A percentile compares a stretch with the other conserved stretches of the same genome.
These are phyloP conservation scores for Dalbergia cultrata DNA, from an alignment of 306 rosid species.

Conservation along the genomic window DNA sequence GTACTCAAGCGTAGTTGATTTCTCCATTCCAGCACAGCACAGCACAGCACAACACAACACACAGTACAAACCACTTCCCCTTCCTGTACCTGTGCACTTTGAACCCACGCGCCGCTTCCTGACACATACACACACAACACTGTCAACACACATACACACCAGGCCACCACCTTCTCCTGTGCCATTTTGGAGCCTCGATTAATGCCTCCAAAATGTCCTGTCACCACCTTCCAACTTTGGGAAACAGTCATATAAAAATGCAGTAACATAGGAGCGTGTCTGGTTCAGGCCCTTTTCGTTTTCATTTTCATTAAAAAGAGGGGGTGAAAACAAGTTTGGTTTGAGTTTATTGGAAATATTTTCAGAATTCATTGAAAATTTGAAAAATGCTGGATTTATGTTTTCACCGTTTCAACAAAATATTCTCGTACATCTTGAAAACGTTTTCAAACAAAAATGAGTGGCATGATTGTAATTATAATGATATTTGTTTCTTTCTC, in stretches of 20 bases:
- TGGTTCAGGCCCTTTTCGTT: no score
- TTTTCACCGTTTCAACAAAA: no score
- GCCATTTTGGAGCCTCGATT: conserved; percentile 41
- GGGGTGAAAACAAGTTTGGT: no score
- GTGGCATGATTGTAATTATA: no score
- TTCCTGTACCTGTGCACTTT: not conserved
- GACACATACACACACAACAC: not conserved
- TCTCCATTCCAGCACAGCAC: not conserved
- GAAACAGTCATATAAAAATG: conserved; percentile 27
- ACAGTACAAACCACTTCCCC: not conserved
- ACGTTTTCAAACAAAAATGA: no score
- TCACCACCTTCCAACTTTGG: conserved; percentile 34
- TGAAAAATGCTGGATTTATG: no score
- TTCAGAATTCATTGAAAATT: no score
- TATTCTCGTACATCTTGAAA: no score
- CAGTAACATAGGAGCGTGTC: no score
- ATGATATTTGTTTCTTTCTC: no score
- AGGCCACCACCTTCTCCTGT: not conserved
- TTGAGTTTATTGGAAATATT: no score
- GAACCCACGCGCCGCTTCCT: conserved; percentile 42
- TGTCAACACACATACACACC: not conserved
- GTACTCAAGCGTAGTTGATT: not conserved
- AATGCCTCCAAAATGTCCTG: conserved; percentile 21
- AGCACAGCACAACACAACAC: not conserved
- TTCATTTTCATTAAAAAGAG: no score